Evolutionary conservation across 2,329 filamentous ascomycete genomes (phyloP).

Genomic region (Simplicillium sp.): DNA sequence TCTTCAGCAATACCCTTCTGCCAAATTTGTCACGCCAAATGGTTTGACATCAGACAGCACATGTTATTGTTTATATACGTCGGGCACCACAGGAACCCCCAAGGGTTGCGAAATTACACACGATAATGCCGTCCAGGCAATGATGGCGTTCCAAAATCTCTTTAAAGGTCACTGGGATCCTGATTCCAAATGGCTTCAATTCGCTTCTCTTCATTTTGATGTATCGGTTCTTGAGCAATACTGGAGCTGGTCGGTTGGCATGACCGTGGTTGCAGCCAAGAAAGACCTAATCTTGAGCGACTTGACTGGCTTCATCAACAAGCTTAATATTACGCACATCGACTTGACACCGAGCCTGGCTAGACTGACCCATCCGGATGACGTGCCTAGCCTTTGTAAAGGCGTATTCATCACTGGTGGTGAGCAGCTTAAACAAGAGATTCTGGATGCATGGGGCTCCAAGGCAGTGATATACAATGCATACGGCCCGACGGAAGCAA

Average conservation of each 20-base stretch:
- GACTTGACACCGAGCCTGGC: slow-evolving; percentile 86
- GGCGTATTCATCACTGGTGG: slow-evolving; percentile 93
- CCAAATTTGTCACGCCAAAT: slow-evolving; percentile 3
- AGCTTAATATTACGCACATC: slow-evolving; percentile 74
- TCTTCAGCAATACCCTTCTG: slow-evolving; percentile 16
- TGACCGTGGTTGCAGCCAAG: slow-evolving; percentile 72
- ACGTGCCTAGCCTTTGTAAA: slow-evolving; percentile 68
- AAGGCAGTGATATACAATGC: slow-evolving; percentile 81
- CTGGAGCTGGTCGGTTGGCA: slow-evolving; percentile 89
- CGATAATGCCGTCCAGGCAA: slow-evolving; percentile 79
- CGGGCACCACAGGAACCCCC: slow-evolving; percentile 75
- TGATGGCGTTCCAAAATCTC: slow-evolving; percentile 74
- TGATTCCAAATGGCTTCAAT: slow-evolving; percentile 77
- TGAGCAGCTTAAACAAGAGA: slow-evolving; percentile 80
- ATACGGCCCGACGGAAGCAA: slow-evolving; percentile 86
- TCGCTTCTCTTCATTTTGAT: slow-evolving; percentile 91
- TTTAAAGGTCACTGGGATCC: slow-evolving; percentile 67
- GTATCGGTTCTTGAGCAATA: slow-evolving; percentile 90
- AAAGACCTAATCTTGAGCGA: slow-evolving; percentile 82
- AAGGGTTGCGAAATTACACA: slow-evolving; percentile 87
- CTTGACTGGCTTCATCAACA: slow-evolving; percentile 60
- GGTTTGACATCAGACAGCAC: slow-evolving; percentile 38
- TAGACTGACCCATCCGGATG: slow-evolving; percentile 64
- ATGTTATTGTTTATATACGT: slow-evolving; percentile 82
- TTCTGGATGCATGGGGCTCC: slow-evolving; percentile 76